Base-by-base conservation (phyloP, 2,329 filamentous ascomycete species). In the Talaromyces sp. region DNA sequence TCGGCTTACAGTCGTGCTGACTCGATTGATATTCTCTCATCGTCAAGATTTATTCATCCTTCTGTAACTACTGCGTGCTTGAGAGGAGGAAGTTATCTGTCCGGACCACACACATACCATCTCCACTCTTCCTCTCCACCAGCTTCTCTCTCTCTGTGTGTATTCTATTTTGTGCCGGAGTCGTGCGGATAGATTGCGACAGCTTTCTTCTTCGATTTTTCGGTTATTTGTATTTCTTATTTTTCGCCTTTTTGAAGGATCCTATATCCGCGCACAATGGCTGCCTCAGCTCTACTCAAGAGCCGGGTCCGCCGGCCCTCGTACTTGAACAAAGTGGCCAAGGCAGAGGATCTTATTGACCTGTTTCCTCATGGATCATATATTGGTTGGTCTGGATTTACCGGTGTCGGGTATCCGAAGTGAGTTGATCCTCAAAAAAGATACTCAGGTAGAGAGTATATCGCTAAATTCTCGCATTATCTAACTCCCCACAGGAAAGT, bases 331-430 rank as follows among this genome's bases (percentile, higher is more conserved):
- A 95, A 93, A 81, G 79, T 96, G 60, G 85, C 87, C 66, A 85
- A 85, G 66, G 84, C 91, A 37, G 84, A 94, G 73, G 90, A 95
- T 71, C 75, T 95, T 63, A 81, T 96, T 60, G 81, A 88, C 63
- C 81, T 89, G 65, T 96, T 96, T 68, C 91, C 91, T 63, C 84
- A 94, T 79, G 87, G 86, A 69, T 77, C 89, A n/a, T 94, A 94
- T 74, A 84, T 96, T 67, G 91, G 91, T 68, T 96, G 91, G 91
- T 91, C 86, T 63, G 91, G 91, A 36, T 96, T 96, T 75, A 96
- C 91, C 11, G 91, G 90, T 66, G 90, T 95, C 56, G 89, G 89
- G 60, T 94, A 94, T 77, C 89, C 89, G 63, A 94, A 94, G 88
- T 89, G 77, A 67, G 84, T 78, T n/a, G n/a, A n/a, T n/a, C n/a